Evolutionary conservation across 1,139 yeast genomes (phyloP), one percentile per base, ranked within the genome.

Genomic region (Saccharomyces hybrid): DNA sequence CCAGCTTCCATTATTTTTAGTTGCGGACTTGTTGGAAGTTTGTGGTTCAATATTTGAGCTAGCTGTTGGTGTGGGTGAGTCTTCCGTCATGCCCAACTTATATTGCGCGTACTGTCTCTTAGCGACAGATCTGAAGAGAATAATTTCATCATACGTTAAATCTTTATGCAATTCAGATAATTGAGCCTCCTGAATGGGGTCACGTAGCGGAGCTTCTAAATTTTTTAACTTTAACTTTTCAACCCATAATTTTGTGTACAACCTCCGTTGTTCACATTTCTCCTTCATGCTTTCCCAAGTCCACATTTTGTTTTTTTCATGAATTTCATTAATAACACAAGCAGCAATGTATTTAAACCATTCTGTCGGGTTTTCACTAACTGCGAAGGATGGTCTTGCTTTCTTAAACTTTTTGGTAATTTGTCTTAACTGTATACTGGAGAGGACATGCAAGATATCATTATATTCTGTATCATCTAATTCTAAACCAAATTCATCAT

Each of bases 261-360:
- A 72, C 55, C 77, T 78, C 62, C 97, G 76, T 64, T 86, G 84
- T 56, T 86, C 87, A 59, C 96, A 75, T 63, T 96, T 78, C 55
- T 76, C 78, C 52, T 80, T 80, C 61, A 93, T 82, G 65, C 81
- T 80, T 1, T 79, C 95, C 99, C 99, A 95, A 46, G 90, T 83
- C 95, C 97, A 88, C 64, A 81, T 83, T 60, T 83, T 79, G 64
- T 88, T 82, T 62, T 78, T 81, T 59, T 88, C 93, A 62, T 87
- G 96, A 41, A 95, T 84, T 67, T 90, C 97, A 57, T 82, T 76
- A 52, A 81, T 73, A 2, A 93, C 86, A 16, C 88, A 83, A 29
- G 79, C 73, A 0, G 88, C 95, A 2, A 93, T 87, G 68, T 87
- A 95, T 59, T 75, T 72, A 63, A 93, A 81, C 99, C 99, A 95